Conservation (phyloP, 306 rosid genomes). For the Leucaena leucocephala region DNA sequence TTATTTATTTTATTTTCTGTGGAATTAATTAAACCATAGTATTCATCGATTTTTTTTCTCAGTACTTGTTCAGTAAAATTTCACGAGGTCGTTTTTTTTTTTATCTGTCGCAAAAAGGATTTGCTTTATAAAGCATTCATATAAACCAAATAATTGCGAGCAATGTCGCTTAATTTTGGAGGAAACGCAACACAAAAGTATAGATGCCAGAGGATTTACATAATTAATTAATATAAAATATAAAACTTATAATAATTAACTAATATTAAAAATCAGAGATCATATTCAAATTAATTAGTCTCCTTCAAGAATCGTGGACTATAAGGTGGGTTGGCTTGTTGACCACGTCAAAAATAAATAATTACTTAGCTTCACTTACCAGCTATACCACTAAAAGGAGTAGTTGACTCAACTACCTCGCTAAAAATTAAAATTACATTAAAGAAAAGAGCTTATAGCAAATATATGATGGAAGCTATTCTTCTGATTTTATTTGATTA, state of each 20-base stretch:
- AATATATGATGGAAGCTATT: background rate
- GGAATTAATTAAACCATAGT: background rate
- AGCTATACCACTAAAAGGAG: background rate
- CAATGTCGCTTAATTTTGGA: background rate
- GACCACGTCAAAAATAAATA: background rate
- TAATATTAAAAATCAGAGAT: background rate
- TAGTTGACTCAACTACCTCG: background rate
- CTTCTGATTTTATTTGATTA: no score
- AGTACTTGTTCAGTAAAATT: background rate
- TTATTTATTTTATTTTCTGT: background rate
- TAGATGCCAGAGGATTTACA: background rate
- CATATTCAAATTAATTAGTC: background rate
- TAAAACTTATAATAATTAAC: background rate
- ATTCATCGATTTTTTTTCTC: no score
- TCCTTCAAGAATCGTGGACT: background rate
- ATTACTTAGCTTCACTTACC: background rate
- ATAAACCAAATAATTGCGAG: no score
- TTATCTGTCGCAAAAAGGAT: no score
- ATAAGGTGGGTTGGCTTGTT: background rate
- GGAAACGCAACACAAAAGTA: background rate
- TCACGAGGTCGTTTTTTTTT: no score
- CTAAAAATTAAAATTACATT: background rate
- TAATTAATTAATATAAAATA: no score
- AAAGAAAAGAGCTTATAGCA: background rate
- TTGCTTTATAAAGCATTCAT: no score